A percentile compares a stretch with the other conserved stretches of the same genome.
Conservation (phyloP, 75 land plant species). For the Pinus tabuliformis region DNA sequence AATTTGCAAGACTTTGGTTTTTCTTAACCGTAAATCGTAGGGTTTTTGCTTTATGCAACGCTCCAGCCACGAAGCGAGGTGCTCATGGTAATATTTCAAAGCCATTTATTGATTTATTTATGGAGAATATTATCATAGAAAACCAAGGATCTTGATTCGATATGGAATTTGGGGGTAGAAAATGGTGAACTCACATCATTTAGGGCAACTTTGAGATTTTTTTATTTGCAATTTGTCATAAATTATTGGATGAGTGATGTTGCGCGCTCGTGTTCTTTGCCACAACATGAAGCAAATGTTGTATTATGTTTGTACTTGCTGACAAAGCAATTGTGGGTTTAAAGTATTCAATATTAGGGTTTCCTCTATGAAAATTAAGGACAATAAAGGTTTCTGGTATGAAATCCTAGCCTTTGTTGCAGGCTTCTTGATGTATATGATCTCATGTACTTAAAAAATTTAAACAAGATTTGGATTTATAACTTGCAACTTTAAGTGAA, state of each 20-base stretch:
- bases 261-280: too few species aligned
- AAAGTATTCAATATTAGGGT: not conserved
- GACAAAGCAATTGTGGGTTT: not conserved
- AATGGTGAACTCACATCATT: not conserved
- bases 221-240: not conserved
- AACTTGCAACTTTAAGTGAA: not conserved
- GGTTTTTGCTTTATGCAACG: not conserved
- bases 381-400: not conserved
- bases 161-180: not conserved
- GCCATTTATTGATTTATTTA: not conserved
- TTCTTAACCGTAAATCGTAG: too few species aligned
- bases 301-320: not conserved
- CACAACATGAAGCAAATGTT: not conserved
- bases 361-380: not conserved
- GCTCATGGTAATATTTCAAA: not conserved
- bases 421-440: conserved; percentile 3
- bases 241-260: not conserved
- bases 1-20: not conserved
- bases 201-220: not conserved
- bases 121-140: not conserved
- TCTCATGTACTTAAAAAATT: not conserved
- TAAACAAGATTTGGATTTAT: not conserved
- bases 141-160: not conserved
- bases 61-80: not conserved
- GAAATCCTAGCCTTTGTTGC: not conserved